These are phyloP conservation scores for Malassezia yamatoensis DNA, from an alignment of 1,284 basidiomycete genomes.

Conservation along the genomic window DNA sequence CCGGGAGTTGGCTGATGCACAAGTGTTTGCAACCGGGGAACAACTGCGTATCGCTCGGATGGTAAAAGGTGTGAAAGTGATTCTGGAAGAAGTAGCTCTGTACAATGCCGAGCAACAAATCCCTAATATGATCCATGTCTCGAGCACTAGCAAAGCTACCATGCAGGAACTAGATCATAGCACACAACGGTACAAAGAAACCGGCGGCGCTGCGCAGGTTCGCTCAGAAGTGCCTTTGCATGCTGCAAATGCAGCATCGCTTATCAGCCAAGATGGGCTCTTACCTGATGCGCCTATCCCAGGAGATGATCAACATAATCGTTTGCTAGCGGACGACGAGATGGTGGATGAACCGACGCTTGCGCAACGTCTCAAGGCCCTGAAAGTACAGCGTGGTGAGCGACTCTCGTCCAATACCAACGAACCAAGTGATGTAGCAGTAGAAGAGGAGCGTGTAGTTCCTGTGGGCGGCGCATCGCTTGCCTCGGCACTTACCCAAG, in stretches of 20 bases:
- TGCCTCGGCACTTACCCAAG: constrained; percentile 87
- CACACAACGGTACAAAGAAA: constrained; percentile 31
- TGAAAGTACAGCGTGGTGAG: constrained; percentile 20
- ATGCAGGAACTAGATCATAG: constrained; percentile 2
- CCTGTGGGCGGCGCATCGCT: constrained; percentile 69
- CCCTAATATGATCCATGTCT: constrained; percentile 13
- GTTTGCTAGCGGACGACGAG: constrained; percentile 19
- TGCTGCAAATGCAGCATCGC: constrained; percentile 11
- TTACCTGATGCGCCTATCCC: constrained; percentile 3
- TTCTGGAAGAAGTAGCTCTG: constrained; percentile 27
- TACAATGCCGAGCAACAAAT: constrained; percentile 19
- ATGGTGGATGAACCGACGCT: constrained; percentile 26
- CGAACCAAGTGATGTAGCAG: constrained; percentile 22
- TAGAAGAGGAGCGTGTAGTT: constrained; percentile 18
- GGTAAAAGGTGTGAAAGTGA: constrained; percentile 34
- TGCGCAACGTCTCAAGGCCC: constrained; percentile 31
- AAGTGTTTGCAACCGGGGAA: constrained; percentile 17
- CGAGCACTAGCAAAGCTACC: constrained; percentile 1
- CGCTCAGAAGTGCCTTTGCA: constrained; percentile 14
- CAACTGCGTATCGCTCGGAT: constrained; percentile 28
- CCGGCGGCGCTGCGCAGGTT: constrained; percentile 18
- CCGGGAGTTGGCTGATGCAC: constrained; percentile 24
- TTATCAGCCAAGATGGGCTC: constrained; percentile 11
- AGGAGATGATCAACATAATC: constrained; percentile 14
- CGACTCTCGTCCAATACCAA: constrained; percentile 4